phyloP scores from a whole-genome alignment of 2,329 filamentous ascomycete species.

The Claviceps paspali region DNA sequence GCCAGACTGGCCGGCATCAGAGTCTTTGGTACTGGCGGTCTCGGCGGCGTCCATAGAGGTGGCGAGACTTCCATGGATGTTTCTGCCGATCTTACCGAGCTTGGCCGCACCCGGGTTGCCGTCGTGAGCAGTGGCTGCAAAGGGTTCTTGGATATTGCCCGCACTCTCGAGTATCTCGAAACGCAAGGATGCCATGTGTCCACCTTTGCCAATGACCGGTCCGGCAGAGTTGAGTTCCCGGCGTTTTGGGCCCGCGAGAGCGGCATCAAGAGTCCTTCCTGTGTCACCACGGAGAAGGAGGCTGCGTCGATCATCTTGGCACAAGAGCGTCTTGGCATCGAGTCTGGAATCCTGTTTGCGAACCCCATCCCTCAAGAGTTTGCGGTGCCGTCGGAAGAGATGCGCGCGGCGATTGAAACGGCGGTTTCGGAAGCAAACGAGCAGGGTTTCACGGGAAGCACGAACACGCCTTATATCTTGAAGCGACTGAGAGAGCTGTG shows the following conservation, averaged over 20 bases:
- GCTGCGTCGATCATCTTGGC: slow-evolving; percentile 81
- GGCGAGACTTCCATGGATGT: slow-evolving; percentile 81
- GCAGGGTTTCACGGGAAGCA: slow-evolving; percentile 53
- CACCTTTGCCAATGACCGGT: slow-evolving; percentile 75
- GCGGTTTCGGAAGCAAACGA: slow-evolving; percentile 50
- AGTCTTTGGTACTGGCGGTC: slow-evolving; percentile 85
- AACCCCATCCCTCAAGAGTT: slow-evolving; percentile 66
- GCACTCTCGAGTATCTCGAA: slow-evolving; percentile 67
- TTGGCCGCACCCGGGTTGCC: slow-evolving; percentile 75
- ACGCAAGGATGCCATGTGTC: slow-evolving; percentile 66
- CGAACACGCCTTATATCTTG: slow-evolving; percentile 76
- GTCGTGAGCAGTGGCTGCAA: slow-evolving; percentile 88
- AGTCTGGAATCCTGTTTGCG: slow-evolving; percentile 72
- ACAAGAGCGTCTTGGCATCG: slow-evolving; percentile 55
- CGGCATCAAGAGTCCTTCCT: slow-evolving; percentile 61
- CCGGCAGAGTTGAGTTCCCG: slow-evolving; percentile 65
- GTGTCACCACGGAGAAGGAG: slow-evolving; percentile 60
- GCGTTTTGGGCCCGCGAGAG: slow-evolving; percentile 89
- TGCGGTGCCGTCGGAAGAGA: slow-evolving; percentile 55
- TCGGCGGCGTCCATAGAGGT: slow-evolving; percentile 86
- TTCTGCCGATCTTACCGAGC: slow-evolving; percentile 86
- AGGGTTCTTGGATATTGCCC: slow-evolving; percentile 82
- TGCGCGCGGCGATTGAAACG: slow-evolving; percentile 52
- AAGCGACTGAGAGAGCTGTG: slow-evolving; percentile 66
- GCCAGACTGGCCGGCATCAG: slow-evolving; percentile 76